Conservation (phyloP, 106 monocot genomes). For the Posidonia australis region DNA sequence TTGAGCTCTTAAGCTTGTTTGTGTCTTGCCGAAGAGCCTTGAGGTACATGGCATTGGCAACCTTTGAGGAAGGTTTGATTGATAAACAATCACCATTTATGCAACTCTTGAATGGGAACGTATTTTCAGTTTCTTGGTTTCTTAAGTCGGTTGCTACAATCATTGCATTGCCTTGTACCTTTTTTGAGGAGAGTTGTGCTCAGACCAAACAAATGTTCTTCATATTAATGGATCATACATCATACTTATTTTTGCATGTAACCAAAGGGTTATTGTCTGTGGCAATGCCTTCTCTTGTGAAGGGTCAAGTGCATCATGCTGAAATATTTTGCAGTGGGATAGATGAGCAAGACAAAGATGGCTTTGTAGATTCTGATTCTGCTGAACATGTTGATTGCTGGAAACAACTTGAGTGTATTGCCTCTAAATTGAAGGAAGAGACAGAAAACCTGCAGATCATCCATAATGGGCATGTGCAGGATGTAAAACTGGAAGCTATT, state of each 20-base stretch:
- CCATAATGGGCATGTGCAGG: constrained; percentile 7
- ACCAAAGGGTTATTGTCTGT: constrained; percentile 21
- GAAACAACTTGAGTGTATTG: constrained; percentile 30
- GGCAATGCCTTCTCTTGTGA: constrained; percentile 7
- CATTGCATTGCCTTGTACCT: constrained; percentile 20
- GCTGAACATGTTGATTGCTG: constrained; percentile 13
- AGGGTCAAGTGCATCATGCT: constrained; percentile 6
- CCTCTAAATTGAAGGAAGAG: constrained; percentile 28
- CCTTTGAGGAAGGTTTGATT: constrained; percentile 11
- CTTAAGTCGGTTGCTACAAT: constrained; percentile 45
- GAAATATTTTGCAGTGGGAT: constrained; percentile 5
- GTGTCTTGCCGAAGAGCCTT: constrained; percentile 66
- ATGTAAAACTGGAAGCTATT: constrained; percentile 17
- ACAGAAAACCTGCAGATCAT: constrained; percentile 14
- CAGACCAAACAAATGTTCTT: constrained; percentile 32
- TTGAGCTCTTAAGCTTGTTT: constrained; percentile 50
- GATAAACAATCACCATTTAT: constrained; percentile 10
- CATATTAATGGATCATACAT: constrained; percentile 60
- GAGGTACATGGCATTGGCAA: constrained; percentile 38
- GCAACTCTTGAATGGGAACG: constrained; percentile 15
- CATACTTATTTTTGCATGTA: constrained; percentile 37
- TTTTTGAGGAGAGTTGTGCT: constrained; percentile 12
- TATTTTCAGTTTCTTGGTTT: constrained; percentile 51
- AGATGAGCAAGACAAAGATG: neutral
- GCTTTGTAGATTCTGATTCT: constrained; percentile 1